A percentile compares a stretch with the other conserved stretches of the same genome.
phyloP scores from a whole-genome alignment of 2,329 filamentous ascomycete genomes.

The Claviceps fusiformis region DNA sequence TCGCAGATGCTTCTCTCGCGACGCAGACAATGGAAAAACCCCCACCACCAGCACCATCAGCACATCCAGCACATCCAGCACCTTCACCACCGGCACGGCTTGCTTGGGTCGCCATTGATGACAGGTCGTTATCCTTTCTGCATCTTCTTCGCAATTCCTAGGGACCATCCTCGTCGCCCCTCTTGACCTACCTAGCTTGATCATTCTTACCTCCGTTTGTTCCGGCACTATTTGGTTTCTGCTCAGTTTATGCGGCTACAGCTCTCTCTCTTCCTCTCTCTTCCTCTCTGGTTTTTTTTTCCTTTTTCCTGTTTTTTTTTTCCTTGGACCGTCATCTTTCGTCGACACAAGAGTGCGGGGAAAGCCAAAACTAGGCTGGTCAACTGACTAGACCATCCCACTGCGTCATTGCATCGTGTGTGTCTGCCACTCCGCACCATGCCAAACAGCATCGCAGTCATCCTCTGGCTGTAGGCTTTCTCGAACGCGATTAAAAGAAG shows the following conservation, averaged over 20 bases:
- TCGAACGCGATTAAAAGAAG: neutral
- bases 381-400: slow-evolving; percentile 1
- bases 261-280: no score
- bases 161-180: neutral
- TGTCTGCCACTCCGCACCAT: neutral
- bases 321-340: neutral
- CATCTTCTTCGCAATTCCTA: slow-evolving; percentile 3
- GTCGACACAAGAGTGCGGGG: neutral
- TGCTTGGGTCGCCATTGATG: slow-evolving; percentile 1
- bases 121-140: neutral
- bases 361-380: slow-evolving; percentile 3
- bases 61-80: no score
- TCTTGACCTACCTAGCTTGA: neutral
- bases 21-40: neutral
- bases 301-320: no score
- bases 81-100: neutral
- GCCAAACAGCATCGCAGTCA: slow-evolving; percentile 6
- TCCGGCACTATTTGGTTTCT: neutral
- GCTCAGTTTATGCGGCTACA: neutral
- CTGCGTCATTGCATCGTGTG: neutral
- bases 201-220: neutral
- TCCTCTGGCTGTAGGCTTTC: neutral
- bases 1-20: slow-evolving; percentile 3
- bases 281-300: no score
- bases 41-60: neutral